Evolutionary conservation across 225 moss, liverwort and hornwort genomes (phyloP).

Genomic region (Straminergon stramineum): DNA sequence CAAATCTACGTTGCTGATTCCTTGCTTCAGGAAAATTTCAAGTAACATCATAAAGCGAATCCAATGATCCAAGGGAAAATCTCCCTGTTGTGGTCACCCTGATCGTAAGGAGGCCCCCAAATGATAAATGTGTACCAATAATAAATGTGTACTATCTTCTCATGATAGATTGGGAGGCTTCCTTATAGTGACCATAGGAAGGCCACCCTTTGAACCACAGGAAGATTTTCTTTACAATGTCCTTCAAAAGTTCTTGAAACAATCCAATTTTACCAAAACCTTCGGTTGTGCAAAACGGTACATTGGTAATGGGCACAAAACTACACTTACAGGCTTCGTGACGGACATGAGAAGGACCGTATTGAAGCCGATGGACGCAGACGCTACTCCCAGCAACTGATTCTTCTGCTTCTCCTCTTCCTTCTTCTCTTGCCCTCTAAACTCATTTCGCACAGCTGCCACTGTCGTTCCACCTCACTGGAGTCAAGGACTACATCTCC

Average conservation of each 20-base stretch:
- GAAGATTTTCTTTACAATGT: background rate
- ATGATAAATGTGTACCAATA: too few species aligned
- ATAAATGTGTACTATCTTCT: background rate
- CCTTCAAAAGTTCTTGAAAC: background rate
- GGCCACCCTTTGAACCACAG: background rate
- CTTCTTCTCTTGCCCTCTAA: slow-evolving; percentile 2
- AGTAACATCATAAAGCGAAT: background rate
- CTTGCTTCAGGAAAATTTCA: background rate
- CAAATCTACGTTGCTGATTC: background rate
- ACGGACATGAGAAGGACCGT: slow-evolving; percentile 36
- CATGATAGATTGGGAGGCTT: background rate
- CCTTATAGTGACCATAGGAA: background rate
- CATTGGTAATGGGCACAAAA: background rate
- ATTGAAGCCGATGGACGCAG: slow-evolving; percentile 35
- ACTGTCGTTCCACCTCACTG: background rate
- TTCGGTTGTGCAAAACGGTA: background rate
- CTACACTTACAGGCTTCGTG: slow-evolving; percentile 32
- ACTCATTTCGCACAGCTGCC: slow-evolving; percentile 8
- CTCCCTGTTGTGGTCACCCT: background rate
- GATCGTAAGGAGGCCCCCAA: background rate
- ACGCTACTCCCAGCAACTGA: slow-evolving; percentile 27
- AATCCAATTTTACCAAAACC: background rate
- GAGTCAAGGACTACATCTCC: background rate
- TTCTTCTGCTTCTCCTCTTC: slow-evolving; percentile 13
- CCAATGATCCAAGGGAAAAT: background rate